phyloP scores from a whole-genome alignment of 1,139 yeast species.

The Suhomyces bokatorum region DNA sequence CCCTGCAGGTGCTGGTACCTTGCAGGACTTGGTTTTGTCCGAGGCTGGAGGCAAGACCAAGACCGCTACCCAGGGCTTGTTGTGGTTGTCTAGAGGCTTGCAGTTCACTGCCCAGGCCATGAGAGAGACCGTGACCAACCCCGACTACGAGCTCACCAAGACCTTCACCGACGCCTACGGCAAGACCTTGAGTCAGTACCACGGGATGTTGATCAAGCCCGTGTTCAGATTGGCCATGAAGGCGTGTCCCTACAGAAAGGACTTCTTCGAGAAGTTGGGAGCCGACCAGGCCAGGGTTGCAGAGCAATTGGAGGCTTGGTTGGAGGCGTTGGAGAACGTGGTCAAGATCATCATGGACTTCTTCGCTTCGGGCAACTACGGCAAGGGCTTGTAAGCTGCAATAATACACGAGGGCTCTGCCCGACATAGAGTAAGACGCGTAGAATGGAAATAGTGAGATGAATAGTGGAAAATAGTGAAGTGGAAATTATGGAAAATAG shows the following conservation, averaged over 20 bases:
- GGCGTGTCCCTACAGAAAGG: constrained; percentile 91
- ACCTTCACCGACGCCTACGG: constrained; percentile 82
- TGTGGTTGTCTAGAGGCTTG: constrained; percentile 86
- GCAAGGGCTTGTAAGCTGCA: constrained; percentile 69
- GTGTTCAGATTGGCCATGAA: constrained; percentile 92
- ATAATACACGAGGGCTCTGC: constrained; percentile 1
- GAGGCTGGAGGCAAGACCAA: constrained; percentile 64
- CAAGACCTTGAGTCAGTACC: constrained; percentile 78
- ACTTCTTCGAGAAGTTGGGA: constrained; percentile 80
- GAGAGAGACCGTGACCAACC: constrained; percentile 70
- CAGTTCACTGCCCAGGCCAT: constrained; percentile 88
- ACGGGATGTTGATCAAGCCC: constrained; percentile 79
- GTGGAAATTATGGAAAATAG: too few species aligned
- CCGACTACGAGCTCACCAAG: constrained; percentile 63
- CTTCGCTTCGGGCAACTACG: constrained; percentile 78
- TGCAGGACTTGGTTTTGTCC: constrained; percentile 77
- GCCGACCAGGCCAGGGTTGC: constrained; percentile 64
- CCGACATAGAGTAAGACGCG: constrained; percentile 1
- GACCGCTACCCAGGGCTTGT: constrained; percentile 86
- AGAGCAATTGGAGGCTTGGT: constrained; percentile 69
- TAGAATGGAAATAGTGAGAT: too few species aligned
- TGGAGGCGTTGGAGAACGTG: constrained; percentile 71
- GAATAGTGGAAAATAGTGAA: too few species aligned
- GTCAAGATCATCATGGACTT: constrained; percentile 75
- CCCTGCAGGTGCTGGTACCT: constrained; percentile 63